Evolutionary conservation across 1,139 yeast species (phyloP), one percentile per base, ranked within the genome.

Genomic region (Pichia sorboxylosa): DNA sequence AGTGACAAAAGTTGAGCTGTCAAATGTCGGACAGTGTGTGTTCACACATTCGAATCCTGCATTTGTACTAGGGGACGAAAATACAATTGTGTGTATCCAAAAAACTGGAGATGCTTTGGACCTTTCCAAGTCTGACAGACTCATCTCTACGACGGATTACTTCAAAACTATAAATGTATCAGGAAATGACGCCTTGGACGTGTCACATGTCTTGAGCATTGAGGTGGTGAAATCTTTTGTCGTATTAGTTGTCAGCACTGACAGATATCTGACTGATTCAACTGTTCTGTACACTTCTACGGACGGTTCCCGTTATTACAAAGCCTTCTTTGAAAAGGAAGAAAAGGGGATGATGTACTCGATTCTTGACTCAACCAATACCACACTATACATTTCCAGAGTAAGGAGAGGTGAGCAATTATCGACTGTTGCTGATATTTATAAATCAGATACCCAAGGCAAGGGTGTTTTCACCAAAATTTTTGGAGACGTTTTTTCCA

Each of bases 401-500:
- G 57, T 57, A 52, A 68, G 64, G 20, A 41, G 53, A 4, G 22
- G 10, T 11, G 35, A 26, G 13, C 38, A 44, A 9, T 39, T 44
- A 18, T 28, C 43, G 38, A 21, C 28, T 2, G 30, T 55, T 40
- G 52, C 69, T 49, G 51, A 70, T 8, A 47, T 81, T 11, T 72
- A 66, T 45, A 56, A 70, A 3, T 73, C 84, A 3, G 82, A 78
- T 47, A 72, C 81, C 4, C 58, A 70, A 4, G 92, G 93, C 2
- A 49, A 71, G 27, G 63, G 61, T 32, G n/a, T n/a, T n/a, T 78
- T 71, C 52, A 60, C 58, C 13, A 64, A 63, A 38, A 44, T 69
- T 8, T 48, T 72, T 29, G 69, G 64, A 6, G 52, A 64, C 25
- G 61, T 72, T 17, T 57, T 58, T 29, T 56, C 63, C 14, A 62